Conservation (phyloP, 352 stramenopile genomes). For the Phytopythium mirpurense region DNA sequence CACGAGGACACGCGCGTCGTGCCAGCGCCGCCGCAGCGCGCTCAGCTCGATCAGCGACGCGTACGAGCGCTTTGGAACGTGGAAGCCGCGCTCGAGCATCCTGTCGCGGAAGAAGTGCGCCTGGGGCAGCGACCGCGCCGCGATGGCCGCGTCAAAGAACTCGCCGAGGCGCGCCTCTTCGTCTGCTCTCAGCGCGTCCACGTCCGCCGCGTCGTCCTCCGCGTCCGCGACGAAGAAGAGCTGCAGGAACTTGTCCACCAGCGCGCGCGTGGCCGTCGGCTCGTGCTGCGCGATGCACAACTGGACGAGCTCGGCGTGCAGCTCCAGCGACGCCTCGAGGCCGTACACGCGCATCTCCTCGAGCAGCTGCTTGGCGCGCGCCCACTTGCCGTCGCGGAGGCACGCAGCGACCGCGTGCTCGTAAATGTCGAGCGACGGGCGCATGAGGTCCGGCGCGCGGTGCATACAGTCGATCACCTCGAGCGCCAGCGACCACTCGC, state of each 20-base stretch:
- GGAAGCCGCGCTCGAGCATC: constrained; percentile 23
- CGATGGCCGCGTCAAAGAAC: constrained; percentile 37
- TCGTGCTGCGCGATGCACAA: constrained; percentile 48
- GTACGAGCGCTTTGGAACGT: constrained; percentile 30
- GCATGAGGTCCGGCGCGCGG: constrained; percentile 58
- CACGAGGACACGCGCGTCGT: constrained; percentile 43
- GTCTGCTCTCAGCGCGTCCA: constrained; percentile 31
- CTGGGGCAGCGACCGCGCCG: constrained; percentile 39
- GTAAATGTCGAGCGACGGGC: constrained; percentile 59
- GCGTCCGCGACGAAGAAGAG: constrained; percentile 12
- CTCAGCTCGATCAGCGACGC: constrained; percentile 43
- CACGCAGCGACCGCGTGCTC: constrained; percentile 65
- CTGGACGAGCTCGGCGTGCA: constrained; percentile 41
- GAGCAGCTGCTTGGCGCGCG: constrained; percentile 59
- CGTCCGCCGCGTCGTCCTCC: constrained; percentile 11
- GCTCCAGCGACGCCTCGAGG: constrained; percentile 48
- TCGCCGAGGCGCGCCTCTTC: constrained; percentile 30
- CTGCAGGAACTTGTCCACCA: constrained; percentile 38
- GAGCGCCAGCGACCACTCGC: constrained; percentile 43
- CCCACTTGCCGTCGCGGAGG: constrained; percentile 52
- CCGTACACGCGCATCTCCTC: constrained; percentile 52
- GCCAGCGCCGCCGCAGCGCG: constrained; percentile 45
- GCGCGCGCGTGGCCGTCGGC: constrained; percentile 39
- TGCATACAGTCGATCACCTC: constrained; percentile 76
- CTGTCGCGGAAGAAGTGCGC: constrained; percentile 57